A percentile compares a stretch with the other conserved stretches of the same genome.
These are phyloP conservation scores for Metschnikowia lunata DNA, from an alignment of 805 yeast species.

Conservation along the genomic window DNA sequence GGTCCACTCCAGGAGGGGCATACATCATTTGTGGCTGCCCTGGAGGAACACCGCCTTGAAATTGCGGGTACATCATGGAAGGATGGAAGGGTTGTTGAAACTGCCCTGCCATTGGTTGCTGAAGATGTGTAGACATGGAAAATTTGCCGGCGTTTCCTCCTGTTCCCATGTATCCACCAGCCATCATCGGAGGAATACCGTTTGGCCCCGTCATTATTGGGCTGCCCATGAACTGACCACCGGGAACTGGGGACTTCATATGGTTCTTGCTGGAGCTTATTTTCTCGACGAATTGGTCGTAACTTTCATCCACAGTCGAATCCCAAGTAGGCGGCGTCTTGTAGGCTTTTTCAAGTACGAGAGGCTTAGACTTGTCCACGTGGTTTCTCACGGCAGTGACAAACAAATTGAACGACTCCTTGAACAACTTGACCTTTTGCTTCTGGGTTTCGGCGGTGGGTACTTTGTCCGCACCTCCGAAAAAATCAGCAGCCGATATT, in stretches of 20 bases:
- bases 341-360: slow-evolving; percentile 56
- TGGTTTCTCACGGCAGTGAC: slow-evolving; percentile 38
- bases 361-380: slow-evolving; percentile 19
- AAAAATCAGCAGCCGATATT: slow-evolving; percentile 39
- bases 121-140: slow-evolving; percentile 28
- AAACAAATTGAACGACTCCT: slow-evolving; percentile 49
- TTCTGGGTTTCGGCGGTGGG: slow-evolving; percentile 37
- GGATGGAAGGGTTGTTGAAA: slow-evolving; percentile 36
- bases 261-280: slow-evolving; percentile 8
- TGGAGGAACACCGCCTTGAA: slow-evolving; percentile 28
- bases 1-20: slow-evolving; percentile 27
- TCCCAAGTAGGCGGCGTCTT: slow-evolving; percentile 78
- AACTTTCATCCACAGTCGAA: slow-evolving; percentile 52
- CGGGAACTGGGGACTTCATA: slow-evolving; percentile 17
- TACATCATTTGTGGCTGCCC: slow-evolving; percentile 34
- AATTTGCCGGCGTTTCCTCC: slow-evolving; percentile 9
- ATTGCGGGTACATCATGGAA: slow-evolving; percentile 37
- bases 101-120: slow-evolving; percentile 26
- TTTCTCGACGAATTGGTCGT: slow-evolving; percentile 49
- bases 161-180: slow-evolving; percentile 10
- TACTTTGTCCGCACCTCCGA: slow-evolving; percentile 35
- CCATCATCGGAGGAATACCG: slow-evolving; percentile 21
- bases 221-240: slow-evolving; percentile 28
- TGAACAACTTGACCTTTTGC: slow-evolving; percentile 34
- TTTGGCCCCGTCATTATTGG: slow-evolving; percentile 23